Base-by-base conservation (phyloP, 2,329 filamentous ascomycete species). In the Fusarium decemcellulare region DNA sequence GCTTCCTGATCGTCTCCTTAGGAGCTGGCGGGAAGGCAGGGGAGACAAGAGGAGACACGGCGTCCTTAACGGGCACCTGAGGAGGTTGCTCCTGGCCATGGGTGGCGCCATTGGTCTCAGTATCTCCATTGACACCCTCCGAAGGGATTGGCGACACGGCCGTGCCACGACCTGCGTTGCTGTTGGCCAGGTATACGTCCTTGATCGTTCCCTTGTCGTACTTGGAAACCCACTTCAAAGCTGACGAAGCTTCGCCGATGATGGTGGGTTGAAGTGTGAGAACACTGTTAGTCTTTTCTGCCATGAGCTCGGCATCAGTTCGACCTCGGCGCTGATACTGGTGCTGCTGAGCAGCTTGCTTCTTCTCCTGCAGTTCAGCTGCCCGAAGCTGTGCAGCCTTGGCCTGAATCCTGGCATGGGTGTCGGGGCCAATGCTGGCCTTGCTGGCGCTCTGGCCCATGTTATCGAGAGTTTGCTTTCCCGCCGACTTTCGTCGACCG, bases 141-240 rank as follows among this genome's bases (percentile, higher is more conserved):
- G 83, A 81, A 58, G 72, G 72, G 52, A 76, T 71, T 14, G 78
- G 75, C 14, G 78, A 76, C 34, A 81, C 68, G 16, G 77, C 62
- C 40, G 83, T 68, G 12, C 93, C 93, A 62, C 89, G 92, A 23
- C 95, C 94, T 43, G 92, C 90, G 70, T 86, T 89, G 50, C 82
- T 84, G 76, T 97, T 91, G 47, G 90, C 88, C 54, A 98, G 85
- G 79, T 98, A 98, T n/a, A 93, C 90, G 68, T 93, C 90, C 57
- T 94, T 91, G 67, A 97, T 91, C 8, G 91, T 86, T 74, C 96
- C 91, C 81, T 96, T 97, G 81, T 98, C 96, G 77, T 98, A 98
- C 74, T 94, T 94, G 79, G 87, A 95, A 34, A 95, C 94, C 96
- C 96, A 99, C 80, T 97, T 97, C 91, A 99, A 92, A 1, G 96